phyloP scores from a whole-genome alignment of 2,329 filamentous ascomycete genomes.

The Madurella mycetomatis region DNA sequence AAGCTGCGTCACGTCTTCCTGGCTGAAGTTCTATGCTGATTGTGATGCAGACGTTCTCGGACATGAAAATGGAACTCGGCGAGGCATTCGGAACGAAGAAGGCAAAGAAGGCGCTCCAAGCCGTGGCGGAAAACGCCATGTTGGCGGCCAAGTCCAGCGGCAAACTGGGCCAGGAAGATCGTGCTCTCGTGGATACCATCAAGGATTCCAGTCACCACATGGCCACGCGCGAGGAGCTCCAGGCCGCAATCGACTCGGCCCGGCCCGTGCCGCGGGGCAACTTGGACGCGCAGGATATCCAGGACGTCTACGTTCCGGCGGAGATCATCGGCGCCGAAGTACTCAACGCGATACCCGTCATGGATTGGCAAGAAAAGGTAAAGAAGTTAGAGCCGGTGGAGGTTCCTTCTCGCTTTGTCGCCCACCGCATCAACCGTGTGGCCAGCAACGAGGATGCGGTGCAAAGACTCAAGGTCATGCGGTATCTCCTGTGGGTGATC shows the following conservation, averaged over 20 bases:
- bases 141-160: slow-evolving; percentile 37
- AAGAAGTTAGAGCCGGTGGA: slow-evolving; percentile 54
- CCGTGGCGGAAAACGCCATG: slow-evolving; percentile 68
- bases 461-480: slow-evolving; percentile 52
- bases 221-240: slow-evolving; percentile 61
- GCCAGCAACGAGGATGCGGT: slow-evolving; percentile 51
- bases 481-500: slow-evolving; percentile 56
- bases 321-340: slow-evolving; percentile 64
- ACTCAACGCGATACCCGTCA: slow-evolving; percentile 62
- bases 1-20: not conserved
- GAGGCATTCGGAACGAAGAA: slow-evolving; percentile 82
- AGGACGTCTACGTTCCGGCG: slow-evolving; percentile 68
- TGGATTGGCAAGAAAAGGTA: slow-evolving; percentile 69
- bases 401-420: slow-evolving; percentile 60
- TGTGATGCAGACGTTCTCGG: slow-evolving; percentile 47
- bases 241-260: slow-evolving; percentile 58
- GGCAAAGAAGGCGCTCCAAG: slow-evolving; percentile 69
- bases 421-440: slow-evolving; percentile 53
- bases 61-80: slow-evolving; percentile 65
- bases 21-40: slow-evolving; percentile 22
- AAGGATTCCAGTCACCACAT: slow-evolving; percentile 59
- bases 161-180: slow-evolving; percentile 52
- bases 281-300: slow-evolving; percentile 58
- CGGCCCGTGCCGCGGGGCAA: slow-evolving; percentile 73
- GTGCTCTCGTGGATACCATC: slow-evolving; percentile 61